Evolutionary conservation across 495 filamentous ascomycete species (phyloP), one percentile per base, ranked within the genome.

Genomic region (Daldinia childiae): DNA sequence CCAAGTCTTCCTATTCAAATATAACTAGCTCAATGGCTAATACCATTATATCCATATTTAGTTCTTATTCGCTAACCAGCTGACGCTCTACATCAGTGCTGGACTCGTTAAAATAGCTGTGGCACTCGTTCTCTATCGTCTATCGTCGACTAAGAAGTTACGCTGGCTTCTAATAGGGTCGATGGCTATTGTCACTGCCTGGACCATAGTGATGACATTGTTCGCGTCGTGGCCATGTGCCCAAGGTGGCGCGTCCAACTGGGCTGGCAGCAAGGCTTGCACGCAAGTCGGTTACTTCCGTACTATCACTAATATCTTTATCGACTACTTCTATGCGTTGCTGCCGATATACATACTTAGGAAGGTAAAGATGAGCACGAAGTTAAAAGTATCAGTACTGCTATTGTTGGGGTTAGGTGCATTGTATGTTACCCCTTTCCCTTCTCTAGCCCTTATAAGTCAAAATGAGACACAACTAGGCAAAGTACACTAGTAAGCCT

Each of bases 281-380:
- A 71, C 64, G 12, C 34, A 73, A 52, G 65, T 77, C 19, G 70
- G 64, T 8, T 77, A 77, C 54, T 73, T 77, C 61, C 75, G 75
- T 12, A 77, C 75, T 9, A 64, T 71, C 32, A 75, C 69, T 32
- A 77, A 77, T 11, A 75, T 77, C 57, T 71, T 77, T 59, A 77
- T 77, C 64, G 73, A 77, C 56, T 77, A 75, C 58, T 77, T 77
- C 51, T 77, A 77, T 17, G 75, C 75, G 5, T 36, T 77, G 2
- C 34, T 77, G 1, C 75, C 75, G 19, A 50, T 77, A 9, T 69
- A 29, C 4, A 77, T 77, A 9, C 75, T 77, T 27, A 55, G 67
- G 36, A 64, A 66, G 0, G 61, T 72, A 1, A 64, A 68, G 21
- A 71, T 77, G 70, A 69, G 64, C 15, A 62, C 29, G 1, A 66